Base-by-base conservation (phyloP, 768 basidiomycete genomes). In the Rhizopogon rudus region DNA sequence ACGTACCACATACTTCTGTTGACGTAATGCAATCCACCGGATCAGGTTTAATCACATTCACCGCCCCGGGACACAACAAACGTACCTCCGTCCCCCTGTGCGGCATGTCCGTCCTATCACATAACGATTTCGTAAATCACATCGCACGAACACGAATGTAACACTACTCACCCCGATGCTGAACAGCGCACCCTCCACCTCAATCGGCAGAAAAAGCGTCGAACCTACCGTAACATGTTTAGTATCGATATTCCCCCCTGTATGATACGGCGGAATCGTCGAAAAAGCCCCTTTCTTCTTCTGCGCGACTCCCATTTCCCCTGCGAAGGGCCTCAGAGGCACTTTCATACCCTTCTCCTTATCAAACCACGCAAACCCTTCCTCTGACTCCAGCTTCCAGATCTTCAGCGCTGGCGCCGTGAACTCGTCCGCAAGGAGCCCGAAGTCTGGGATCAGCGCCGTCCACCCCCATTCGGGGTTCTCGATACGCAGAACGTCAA, bases 391-490 rank as follows among this genome's bases (percentile, higher is more conserved):
- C 44, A 85, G 67, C 48, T 69, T 69, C 81, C 81, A 84, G 22
- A 84, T 75, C 70, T 80, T 84, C 60, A 85, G 64, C 7, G 69
- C 75, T 0, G 80, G 76, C 33, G 73, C 76, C 1, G 74, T 61
- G 58, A 77, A 84, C 59, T 83, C 83, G 60, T 84, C 82, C 37
- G 74, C 64, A 22, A 85, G 72, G 4, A 84, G 69, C 7, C 81
- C 83, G 60, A 86, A 86, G 6, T 82, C 82, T 0, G 82, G 80
- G 42, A 84, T 77, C 50, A 80, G 56, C 3, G 72, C 82, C 0
- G 82, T 81, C 83, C 83, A 86, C 48, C 83, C 83, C 83, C 83
- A 86, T 7, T 77, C 71, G 8, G 80, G 81, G 0, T 80, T 74
- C 46, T 73, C 69, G 13, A 84, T 67, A n/a, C 72, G 68, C 40